phyloP scores from a whole-genome alignment of 2,329 filamentous ascomycete genomes.

The Colletotrichum phormii region DNA sequence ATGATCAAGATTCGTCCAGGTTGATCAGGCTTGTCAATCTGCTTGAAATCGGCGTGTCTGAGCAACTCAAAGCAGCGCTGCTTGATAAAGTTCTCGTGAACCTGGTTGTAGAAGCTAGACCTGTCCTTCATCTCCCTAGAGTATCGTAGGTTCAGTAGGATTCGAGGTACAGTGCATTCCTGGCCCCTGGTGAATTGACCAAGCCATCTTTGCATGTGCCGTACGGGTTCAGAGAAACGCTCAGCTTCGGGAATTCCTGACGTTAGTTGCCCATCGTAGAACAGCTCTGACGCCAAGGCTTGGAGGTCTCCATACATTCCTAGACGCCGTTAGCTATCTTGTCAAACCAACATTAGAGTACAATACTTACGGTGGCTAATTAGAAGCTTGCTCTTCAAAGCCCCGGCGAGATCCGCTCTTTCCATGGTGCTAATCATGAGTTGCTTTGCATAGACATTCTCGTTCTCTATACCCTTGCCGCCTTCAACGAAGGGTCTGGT shows the following conservation, averaged over 20 bases:
- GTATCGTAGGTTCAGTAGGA: slow-evolving; percentile 46
- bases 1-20: slow-evolving; percentile 56
- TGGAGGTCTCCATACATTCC: slow-evolving; percentile 51
- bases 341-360: not conserved
- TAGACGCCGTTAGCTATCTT: not conserved
- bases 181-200: slow-evolving; percentile 39
- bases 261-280: slow-evolving; percentile 53
- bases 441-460: slow-evolving; percentile 29
- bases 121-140: slow-evolving; percentile 44
- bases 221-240: slow-evolving; percentile 44
- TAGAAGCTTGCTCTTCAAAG: slow-evolving; percentile 47
- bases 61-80: slow-evolving; percentile 46
- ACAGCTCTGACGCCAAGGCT: slow-evolving; percentile 53
- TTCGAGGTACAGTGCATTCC: slow-evolving; percentile 48
- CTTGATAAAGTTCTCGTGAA: slow-evolving; percentile 52
- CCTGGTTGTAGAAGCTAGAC: slow-evolving; percentile 54
- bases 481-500: slow-evolving; percentile 56
- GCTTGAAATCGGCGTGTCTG: slow-evolving; percentile 46
- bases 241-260: slow-evolving; percentile 42
- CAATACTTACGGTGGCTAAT: slow-evolving; percentile 48
- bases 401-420: slow-evolving; percentile 47
- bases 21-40: slow-evolving; percentile 38
- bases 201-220: slow-evolving; percentile 46
- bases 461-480: not conserved
- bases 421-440: slow-evolving; percentile 51